Evolutionary conservation across 2,329 filamentous ascomycete species (phyloP).

Genomic region (Blumeria graminis): DNA sequence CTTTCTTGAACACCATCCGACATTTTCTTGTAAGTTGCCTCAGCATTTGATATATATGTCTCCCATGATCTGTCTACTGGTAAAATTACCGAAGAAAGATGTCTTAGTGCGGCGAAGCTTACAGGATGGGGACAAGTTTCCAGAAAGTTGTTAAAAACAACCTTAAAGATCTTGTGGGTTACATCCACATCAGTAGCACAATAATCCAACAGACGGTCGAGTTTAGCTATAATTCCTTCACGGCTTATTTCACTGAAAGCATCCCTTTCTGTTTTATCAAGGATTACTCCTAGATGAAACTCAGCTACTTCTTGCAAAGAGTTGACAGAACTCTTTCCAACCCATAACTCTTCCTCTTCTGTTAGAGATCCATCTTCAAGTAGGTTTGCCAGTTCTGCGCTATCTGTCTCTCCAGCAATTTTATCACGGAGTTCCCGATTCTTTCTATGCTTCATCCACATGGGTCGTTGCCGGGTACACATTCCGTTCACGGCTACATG

Average conservation of each 20-base stretch:
- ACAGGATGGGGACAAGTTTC: slow-evolving; percentile 86
- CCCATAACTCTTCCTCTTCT: slow-evolving; percentile 85
- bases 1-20: slow-evolving; percentile 57
- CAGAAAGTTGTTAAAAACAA: slow-evolving; percentile 76
- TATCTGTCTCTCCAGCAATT: slow-evolving; percentile 45
- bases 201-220: slow-evolving; percentile 75
- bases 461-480: slow-evolving; percentile 89
- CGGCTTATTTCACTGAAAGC: slow-evolving; percentile 68
- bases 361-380: slow-evolving; percentile 40
- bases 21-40: slow-evolving; percentile 58
- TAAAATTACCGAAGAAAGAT: slow-evolving; percentile 80
- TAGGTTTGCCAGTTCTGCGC: slow-evolving; percentile 44
- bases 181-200: slow-evolving; percentile 85
- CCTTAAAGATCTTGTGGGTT: slow-evolving; percentile 83
- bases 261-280: slow-evolving; percentile 73
- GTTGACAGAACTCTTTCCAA: slow-evolving; percentile 83
- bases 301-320: slow-evolving; percentile 87
- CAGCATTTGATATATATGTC: slow-evolving; percentile 58
- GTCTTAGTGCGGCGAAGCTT: slow-evolving; percentile 80
- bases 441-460: slow-evolving; percentile 94
- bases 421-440: slow-evolving; percentile 63
- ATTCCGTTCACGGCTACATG: slow-evolving; percentile 97
- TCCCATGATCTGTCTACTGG: slow-evolving; percentile 80
- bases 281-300: slow-evolving; percentile 76
- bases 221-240: slow-evolving; percentile 38